A percentile compares a stretch with the other conserved stretches of the same genome.
These are phyloP conservation scores for Zoysia japonica DNA, from an alignment of 176 grass and related monocot species.

Conservation along the genomic window DNA sequence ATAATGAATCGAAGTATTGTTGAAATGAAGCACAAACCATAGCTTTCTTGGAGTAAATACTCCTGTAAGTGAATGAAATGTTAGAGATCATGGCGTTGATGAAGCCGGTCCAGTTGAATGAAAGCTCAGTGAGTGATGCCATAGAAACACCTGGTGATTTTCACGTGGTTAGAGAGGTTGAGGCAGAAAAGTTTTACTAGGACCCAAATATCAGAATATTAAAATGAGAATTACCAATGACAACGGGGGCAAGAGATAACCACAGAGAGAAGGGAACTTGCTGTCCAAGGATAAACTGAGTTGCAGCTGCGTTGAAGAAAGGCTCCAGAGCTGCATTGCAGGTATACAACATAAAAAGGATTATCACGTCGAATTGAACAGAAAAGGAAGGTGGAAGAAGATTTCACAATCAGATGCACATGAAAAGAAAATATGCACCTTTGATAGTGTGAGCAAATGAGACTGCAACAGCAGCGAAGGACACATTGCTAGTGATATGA, in stretches of 20 bases:
- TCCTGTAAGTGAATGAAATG: slow-evolving; percentile 98
- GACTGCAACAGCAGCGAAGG: slow-evolving; percentile 94
- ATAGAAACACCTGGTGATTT: slow-evolving; percentile 85
- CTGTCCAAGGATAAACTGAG: slow-evolving; percentile 97
- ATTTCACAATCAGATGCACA: slow-evolving; percentile 17
- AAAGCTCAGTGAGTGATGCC: slow-evolving; percentile 95
- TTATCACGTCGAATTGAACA: slow-evolving; percentile 27
- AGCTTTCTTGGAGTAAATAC: slow-evolving; percentile 99
- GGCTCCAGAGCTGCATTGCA: slow-evolving; percentile 84
- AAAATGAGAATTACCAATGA: slow-evolving; percentile 70
- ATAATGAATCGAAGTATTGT: slow-evolving; percentile 20
- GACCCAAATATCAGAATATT: slow-evolving; percentile 4
- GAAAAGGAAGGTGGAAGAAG: neutral
- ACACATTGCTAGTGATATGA: slow-evolving; percentile 95
- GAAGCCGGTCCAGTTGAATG: slow-evolving; percentile 96
- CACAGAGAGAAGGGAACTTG: slow-evolving; percentile 83
- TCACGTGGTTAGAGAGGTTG: slow-evolving; percentile 43
- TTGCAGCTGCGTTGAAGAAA: slow-evolving; percentile 97
- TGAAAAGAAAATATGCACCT: slow-evolving; percentile 47
- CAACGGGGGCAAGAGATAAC: slow-evolving; percentile 95
- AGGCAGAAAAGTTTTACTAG: slow-evolving; percentile 25
- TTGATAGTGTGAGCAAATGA: slow-evolving; percentile 98
- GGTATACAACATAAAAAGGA: slow-evolving; percentile 21
- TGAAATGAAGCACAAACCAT: slow-evolving; percentile 65
- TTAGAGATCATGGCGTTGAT: slow-evolving; percentile 99